Percentiles rank a stretch among this genome's conserved stretches.
phyloP scores from a whole-genome alignment of 1,284 basidiomycete species.

The Cystobasidiaceae sp. region DNA sequence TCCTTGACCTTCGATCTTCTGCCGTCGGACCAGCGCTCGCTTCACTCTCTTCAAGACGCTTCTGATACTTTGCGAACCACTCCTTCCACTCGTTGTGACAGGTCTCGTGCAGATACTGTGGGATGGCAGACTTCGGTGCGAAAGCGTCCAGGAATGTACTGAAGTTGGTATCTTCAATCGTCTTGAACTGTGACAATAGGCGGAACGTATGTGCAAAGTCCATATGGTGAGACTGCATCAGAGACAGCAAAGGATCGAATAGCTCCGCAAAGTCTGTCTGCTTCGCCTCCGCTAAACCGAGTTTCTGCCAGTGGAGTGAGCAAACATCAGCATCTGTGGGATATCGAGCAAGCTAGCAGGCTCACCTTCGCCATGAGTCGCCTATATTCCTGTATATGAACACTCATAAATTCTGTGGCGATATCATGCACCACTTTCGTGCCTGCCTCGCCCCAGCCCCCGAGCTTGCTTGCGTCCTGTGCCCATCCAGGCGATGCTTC shows the following conservation, averaged over 20 bases:
- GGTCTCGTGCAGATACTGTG: constrained; percentile 49
- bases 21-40: constrained; percentile 46
- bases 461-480: constrained; percentile 53
- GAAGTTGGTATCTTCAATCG: constrained; percentile 45
- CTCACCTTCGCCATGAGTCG: constrained; percentile 62
- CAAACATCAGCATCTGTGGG: too few species aligned
- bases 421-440: constrained; percentile 51
- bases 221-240: constrained; percentile 64
- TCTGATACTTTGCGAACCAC: constrained; percentile 67
- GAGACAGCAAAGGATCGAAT: constrained; percentile 59
- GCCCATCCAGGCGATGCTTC: constrained; percentile 60
- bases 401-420: constrained; percentile 55
- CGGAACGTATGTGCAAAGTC: constrained; percentile 83
- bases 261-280: constrained; percentile 59
- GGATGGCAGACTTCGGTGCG: constrained; percentile 48
- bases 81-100: constrained; percentile 52
- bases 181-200: constrained; percentile 58
- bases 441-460: constrained; percentile 60
- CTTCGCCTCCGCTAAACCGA: constrained; percentile 60
- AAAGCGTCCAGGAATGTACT: constrained; percentile 54
- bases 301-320: constrained; percentile 54
- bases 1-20: constrained; percentile 50
- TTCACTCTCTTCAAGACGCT: constrained; percentile 54
- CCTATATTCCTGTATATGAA: constrained; percentile 59
- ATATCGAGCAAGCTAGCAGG: neutral